Evolutionary conservation across 140 eudicot species (phyloP).

Genomic region (Flaveria floridana): DNA sequence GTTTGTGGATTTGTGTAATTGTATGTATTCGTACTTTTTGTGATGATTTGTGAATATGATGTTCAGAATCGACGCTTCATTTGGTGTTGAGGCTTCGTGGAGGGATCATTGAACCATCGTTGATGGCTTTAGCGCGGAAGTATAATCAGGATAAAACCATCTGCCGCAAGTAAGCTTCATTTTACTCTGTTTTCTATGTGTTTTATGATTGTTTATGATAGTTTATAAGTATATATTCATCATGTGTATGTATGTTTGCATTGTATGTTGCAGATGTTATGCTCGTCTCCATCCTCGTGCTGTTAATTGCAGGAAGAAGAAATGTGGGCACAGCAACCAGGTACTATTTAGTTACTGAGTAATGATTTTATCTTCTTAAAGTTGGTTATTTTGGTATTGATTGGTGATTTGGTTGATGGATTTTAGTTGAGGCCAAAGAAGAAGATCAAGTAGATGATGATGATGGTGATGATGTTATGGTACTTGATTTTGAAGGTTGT

Average conservation of each 20-base stretch:
- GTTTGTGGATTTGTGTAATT: background rate
- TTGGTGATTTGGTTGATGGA: background rate
- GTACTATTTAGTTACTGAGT: background rate
- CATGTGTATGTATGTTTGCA: background rate
- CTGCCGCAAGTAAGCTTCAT: conserved; percentile 64
- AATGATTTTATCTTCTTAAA: background rate
- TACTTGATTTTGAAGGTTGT: conserved; percentile 2
- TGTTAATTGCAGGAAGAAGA: conserved; percentile 67
- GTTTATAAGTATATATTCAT: background rate
- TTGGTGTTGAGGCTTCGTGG: conserved; percentile 87
- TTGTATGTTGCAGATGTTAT: conserved; percentile 42
- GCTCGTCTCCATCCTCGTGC: conserved; percentile 71
- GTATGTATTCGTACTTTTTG: no score
- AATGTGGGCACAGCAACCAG: conserved; percentile 75
- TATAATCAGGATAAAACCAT: conserved; percentile 81
- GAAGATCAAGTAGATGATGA: conserved; percentile 54
- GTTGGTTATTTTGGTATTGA: background rate
- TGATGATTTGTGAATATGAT: background rate
- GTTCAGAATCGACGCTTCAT: conserved; percentile 73
- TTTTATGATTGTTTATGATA: background rate
- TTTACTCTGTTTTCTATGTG: background rate
- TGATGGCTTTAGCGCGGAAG: conserved; percentile 86
- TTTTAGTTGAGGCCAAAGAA: conserved; percentile 62
- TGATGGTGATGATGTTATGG: background rate
- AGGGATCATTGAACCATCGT: conserved; percentile 76